Evolutionary conservation across 2,329 filamentous ascomycete genomes (phyloP), one percentile per base, ranked within the genome.

Genomic region (Fusarium temperatum): DNA sequence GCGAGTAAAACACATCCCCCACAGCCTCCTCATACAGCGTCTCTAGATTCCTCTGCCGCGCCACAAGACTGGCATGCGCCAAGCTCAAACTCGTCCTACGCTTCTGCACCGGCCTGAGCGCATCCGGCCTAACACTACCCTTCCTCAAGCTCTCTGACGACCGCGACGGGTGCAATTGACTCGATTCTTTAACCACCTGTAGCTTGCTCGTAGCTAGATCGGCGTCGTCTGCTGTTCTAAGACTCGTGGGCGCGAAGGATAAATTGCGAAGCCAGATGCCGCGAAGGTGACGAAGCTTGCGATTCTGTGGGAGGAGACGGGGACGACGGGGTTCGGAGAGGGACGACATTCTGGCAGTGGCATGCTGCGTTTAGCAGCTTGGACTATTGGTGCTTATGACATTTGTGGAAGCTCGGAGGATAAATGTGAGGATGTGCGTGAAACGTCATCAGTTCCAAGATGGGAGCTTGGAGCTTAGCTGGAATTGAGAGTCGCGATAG

Each of bases 211-310:
- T 90, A 73, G 91, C 91, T 38, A 94, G 89, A 39, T 92, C 88
- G 38, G 91, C 92, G 77, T 95, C 93, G 82, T 97, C 95, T 83
- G 96, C 93, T 78, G 93, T 92, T 44, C 94, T 82, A 87, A 84
- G 78, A 84, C 84, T 73, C 85, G 84, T 66, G 86, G 84, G 72
- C 85, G 86, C 86, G 75, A 98, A 91, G 70, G 90, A 91, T 48
- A 98, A 86, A 82, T 98, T 98, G 66, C 96, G 94, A 58, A 98
- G 85, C 63, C 93, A 96, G 76, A 98, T 90, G 75, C 94, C 94
- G 78, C 94, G 92, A 9, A 98, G 88, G 85, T 98, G 95, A 62
- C 96, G 91, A 60, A 98, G 87, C 81, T 93, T 95, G 81, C 95
- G 93, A 82, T 98, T 98, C 87, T 96, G 89, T 24, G 89, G 85